Evolutionary conservation across 140 eudicot species (phyloP).

Genomic region (Cichorium intybus): DNA sequence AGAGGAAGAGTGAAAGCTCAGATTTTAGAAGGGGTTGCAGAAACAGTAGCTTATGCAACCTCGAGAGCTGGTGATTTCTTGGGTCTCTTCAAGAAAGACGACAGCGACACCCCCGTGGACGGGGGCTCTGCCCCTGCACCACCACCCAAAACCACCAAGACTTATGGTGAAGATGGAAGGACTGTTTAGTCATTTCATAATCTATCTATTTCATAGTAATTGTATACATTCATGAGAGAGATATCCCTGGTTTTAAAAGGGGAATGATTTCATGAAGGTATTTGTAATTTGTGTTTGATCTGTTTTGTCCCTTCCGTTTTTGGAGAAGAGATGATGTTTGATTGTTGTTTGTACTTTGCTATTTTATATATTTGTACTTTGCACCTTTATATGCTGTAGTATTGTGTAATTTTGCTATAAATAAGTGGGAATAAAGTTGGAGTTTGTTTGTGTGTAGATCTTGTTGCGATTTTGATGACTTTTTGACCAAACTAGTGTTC

Average conservation of each 20-base stretch:
- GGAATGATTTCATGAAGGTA: constrained; percentile 17
- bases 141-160: constrained; percentile 26
- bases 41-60: constrained; percentile 28
- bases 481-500: not conserved
- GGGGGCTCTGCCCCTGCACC: constrained; percentile 15
- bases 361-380: not conserved
- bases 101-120: not conserved
- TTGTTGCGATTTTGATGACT: not conserved
- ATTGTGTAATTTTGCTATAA: not conserved
- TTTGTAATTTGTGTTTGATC: constrained; percentile 6
- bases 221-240: not conserved
- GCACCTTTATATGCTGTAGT: not conserved
- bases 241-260: constrained; percentile 21
- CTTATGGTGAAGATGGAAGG: not conserved
- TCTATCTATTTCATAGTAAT: not conserved
- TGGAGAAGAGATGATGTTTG: constrained; percentile 29
- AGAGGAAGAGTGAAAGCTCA: constrained; percentile 48
- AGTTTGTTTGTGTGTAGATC: not conserved
- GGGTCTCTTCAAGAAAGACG: constrained; percentile 19
- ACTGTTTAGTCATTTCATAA: not conserved
- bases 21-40: constrained; percentile 40
- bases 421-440: not conserved
- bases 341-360: not conserved
- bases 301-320: constrained; percentile 29
- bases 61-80: constrained; percentile 43